Evolutionary conservation across 495 filamentous ascomycete species (phyloP), one percentile per base, ranked within the genome.

Genomic region (Aspergillus bertholletiae): DNA sequence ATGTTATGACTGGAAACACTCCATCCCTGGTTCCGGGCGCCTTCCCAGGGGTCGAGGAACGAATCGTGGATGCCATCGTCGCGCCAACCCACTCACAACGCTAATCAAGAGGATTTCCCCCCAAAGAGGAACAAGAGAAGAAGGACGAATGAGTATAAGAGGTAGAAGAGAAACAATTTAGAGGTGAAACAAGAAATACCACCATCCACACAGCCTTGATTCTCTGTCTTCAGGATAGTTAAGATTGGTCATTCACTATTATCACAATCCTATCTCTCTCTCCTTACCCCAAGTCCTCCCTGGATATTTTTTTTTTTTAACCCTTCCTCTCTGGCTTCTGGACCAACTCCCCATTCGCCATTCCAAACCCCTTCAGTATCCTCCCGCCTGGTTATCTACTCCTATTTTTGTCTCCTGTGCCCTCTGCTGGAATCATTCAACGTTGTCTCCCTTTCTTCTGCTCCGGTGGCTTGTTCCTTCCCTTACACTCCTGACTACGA

Each of bases 1-100:
- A n/a, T n/a, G n/a, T n/a, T n/a, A n/a, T n/a, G n/a, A n/a, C n/a
- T n/a, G n/a, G n/a, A n/a, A 46, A 21, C n/a, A 35, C 23, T 23
- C 15, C 20, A 46, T 56, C 52, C 28, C 60, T 63, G 60, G 56
- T 57, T 63, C 49, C 56, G 47, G 56, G 54, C 49, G 49, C 53
- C 56, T 59, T 59, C 50, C 60, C 56, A 56, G 51, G 56, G 62
- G 58, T 41, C 17, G 28, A 51, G 26, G 50, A 41, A 41, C 49
- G 20, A 61, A 55, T 61, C 55, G 43, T 51, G 56, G 50, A 58
- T 56, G 48, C 54, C 49, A 40, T 21, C 21, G 43, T 46, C 43
- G 17, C 27, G 39, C 54, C 45, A 55, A 46, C 37, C 58, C 53
- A 56, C 58, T 41, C 35, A 49, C 20, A 34, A 43, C 39, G 39